A percentile compares a stretch with the other conserved stretches of the same genome.
These are phyloP conservation scores for Globisporangium okanoganense DNA, from an alignment of 352 stramenopile genomes.

Conservation along the genomic window DNA sequence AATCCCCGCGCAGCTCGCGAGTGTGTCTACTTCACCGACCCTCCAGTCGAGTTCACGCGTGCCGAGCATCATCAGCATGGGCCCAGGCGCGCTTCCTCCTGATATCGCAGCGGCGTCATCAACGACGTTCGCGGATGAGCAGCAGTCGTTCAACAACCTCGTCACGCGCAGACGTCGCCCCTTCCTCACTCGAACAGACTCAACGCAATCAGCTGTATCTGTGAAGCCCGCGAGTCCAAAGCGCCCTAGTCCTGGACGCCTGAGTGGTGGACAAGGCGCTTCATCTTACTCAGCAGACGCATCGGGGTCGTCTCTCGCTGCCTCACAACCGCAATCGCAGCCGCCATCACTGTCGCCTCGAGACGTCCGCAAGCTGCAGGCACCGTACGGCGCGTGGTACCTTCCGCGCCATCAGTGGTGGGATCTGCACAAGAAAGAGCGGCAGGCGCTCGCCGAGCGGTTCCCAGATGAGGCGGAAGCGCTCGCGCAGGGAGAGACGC, in stretches of 20 bases:
- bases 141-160: constrained; percentile 12
- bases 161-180: constrained; percentile 1
- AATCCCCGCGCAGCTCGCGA: constrained; percentile 13
- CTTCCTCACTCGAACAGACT: constrained; percentile 5
- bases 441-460: constrained; percentile 25
- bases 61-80: neutral
- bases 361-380: constrained; percentile 15
- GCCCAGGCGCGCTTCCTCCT: neutral
- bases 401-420: constrained; percentile 52
- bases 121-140: neutral
- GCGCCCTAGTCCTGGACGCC: neutral
- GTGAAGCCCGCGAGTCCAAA: neutral
- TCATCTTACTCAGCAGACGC: neutral
- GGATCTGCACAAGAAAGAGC: constrained; percentile 33
- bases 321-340: neutral
- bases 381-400: constrained; percentile 57
- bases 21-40: neutral
- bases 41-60: neutral
- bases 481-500: neutral
- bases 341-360: constrained; percentile 5
- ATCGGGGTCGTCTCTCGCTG: neutral
- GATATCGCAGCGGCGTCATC: neutral
- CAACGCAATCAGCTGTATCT: neutral
- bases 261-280: neutral
- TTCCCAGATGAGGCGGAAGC: constrained; percentile 11